Conservation (phyloP, 768 basidiomycete genomes). For the Leucosporidium yakuticum region DNA sequence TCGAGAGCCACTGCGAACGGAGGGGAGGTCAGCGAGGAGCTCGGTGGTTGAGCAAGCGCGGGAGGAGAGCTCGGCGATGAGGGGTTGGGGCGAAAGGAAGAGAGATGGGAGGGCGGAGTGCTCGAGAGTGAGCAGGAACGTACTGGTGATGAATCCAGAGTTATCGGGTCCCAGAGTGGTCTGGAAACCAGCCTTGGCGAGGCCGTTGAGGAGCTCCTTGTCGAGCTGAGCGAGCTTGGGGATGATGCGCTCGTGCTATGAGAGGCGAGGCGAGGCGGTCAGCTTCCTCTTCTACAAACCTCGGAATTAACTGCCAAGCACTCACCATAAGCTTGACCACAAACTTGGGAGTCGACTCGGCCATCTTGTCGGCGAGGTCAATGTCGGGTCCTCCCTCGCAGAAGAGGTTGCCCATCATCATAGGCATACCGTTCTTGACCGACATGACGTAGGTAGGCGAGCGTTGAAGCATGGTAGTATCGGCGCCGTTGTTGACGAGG, state of each 20-base stretch:
- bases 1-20: background rate
- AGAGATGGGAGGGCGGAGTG: too few relatives aligned
- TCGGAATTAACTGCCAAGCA: background rate
- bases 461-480: constrained; percentile 40
- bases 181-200: background rate
- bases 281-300: background rate
- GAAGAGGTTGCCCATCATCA: constrained; percentile 43
- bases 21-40: too few relatives aligned
- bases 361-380: constrained; percentile 50
- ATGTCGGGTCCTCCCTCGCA: constrained; percentile 49
- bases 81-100: too few relatives aligned
- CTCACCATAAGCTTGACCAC: background rate
- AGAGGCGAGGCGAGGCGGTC: background rate
- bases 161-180: background rate
- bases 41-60: too few relatives aligned
- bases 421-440: constrained; percentile 47
- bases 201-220: background rate
- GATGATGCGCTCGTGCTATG: background rate
- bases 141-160: background rate
- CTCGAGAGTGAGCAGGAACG: too few relatives aligned
- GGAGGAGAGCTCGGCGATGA: too few relatives aligned
- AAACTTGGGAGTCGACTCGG: constrained; percentile 48
- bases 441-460: constrained; percentile 42
- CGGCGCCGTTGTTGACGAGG: constrained; percentile 38
- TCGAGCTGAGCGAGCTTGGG: background rate